Evolutionary conservation across 257 asterid genomes (phyloP).

Genomic region (Lycium ferocissimum): DNA sequence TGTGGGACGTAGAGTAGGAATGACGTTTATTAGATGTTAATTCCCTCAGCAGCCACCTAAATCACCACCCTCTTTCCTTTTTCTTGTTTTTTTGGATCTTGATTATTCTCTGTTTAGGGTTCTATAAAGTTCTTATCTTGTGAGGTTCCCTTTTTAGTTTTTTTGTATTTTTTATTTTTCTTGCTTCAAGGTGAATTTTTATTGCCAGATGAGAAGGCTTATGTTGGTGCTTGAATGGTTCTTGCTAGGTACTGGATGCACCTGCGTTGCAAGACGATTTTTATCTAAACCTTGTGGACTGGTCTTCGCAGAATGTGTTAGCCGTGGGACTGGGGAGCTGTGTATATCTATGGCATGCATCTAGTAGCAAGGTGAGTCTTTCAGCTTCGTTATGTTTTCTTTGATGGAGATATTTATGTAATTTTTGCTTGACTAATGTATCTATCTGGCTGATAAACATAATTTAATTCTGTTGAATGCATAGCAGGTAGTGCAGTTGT

Average conservation of each 20-base stretch:
- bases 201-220: neutral
- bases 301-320: conserved; percentile 87
- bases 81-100: too few species aligned
- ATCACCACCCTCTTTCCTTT: neutral
- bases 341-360: conserved; percentile 91
- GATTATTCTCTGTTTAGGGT: neutral
- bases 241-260: conserved; percentile 88
- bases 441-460: neutral
- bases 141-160: neutral
- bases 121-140: neutral
- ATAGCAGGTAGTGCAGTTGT: conserved; percentile 83
- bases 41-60: neutral
- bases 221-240: neutral
- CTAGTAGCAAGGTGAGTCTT: conserved; percentile 81
- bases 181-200: neutral
- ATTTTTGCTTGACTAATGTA: neutral
- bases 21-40: neutral
- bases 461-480: neutral
- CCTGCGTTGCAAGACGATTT: conserved; percentile 96
- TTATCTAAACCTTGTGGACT: conserved; percentile 92
- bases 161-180: neutral
- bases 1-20: neutral
- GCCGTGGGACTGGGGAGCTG: conserved; percentile 92
- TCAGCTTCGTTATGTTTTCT: neutral
- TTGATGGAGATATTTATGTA: neutral